These are phyloP conservation scores for Neurospora sp. DNA, from an alignment of 495 filamentous ascomycete species.

Conservation along the genomic window DNA sequence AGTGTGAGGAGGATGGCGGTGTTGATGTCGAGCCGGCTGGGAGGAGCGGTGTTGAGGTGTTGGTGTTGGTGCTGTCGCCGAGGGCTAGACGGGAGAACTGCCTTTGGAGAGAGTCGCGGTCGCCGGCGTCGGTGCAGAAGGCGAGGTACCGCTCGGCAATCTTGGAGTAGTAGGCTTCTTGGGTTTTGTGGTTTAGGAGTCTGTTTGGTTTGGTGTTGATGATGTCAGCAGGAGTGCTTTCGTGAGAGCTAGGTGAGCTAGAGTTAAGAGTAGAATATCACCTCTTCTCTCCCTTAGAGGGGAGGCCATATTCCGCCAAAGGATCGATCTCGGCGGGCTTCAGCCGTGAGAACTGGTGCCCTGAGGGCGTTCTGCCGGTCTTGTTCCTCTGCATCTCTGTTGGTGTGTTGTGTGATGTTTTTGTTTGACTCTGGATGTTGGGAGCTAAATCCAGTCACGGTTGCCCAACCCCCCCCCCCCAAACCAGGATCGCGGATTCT, in stretches of 20 bases:
- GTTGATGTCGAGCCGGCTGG: neutral
- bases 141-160: constrained; percentile 79
- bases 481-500: neutral
- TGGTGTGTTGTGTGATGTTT: neutral
- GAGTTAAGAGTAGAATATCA: neutral
- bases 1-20: neutral
- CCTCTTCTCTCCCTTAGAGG: constrained; percentile 73
- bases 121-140: constrained; percentile 63
- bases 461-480: neutral
- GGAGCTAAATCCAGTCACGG: neutral
- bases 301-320: constrained; percentile 67
- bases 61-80: constrained; percentile 4
- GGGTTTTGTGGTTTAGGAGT: constrained; percentile 61
- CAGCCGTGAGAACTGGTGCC: constrained; percentile 53
- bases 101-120: constrained; percentile 57
- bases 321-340: constrained; percentile 62
- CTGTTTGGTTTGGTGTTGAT: constrained; percentile 30
- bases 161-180: constrained; percentile 75
- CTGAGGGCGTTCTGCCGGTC: constrained; percentile 38
- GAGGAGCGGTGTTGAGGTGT: neutral
- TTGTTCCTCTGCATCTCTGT: constrained; percentile 16
- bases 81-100: constrained; percentile 60
- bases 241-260: neutral
- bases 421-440: neutral
- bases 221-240: neutral